Evolutionary conservation across 257 asterid genomes (phyloP).

Genomic region (Mentha longifolia): DNA sequence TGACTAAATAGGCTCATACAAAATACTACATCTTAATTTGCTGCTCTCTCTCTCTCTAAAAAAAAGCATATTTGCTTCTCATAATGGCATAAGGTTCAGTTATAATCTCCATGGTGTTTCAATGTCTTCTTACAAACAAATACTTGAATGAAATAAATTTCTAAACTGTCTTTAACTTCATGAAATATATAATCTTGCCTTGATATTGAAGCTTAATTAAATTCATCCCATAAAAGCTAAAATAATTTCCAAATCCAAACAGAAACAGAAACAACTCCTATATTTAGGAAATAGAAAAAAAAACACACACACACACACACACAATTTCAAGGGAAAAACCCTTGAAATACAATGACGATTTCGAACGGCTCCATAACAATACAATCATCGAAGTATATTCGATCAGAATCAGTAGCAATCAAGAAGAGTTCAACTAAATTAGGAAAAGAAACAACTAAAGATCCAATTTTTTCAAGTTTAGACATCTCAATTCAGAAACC

Average conservation of each 20-base stretch:
- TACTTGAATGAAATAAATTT: not conserved
- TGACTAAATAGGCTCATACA: not conserved
- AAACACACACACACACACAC: too few species aligned
- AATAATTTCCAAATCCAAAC: too few species aligned
- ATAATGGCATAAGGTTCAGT: not conserved
- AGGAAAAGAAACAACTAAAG: conserved; percentile 25
- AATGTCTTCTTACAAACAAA: not conserved
- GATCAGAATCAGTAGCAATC: not conserved
- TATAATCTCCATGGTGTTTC: not conserved
- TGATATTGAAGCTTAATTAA: too few species aligned
- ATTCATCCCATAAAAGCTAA: too few species aligned
- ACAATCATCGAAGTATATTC: conserved; percentile 1
- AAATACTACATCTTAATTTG: not conserved
- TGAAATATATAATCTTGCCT: too few species aligned
- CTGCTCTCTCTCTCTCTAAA: not conserved
- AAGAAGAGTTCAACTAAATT: not conserved
- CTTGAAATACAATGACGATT: not conserved
- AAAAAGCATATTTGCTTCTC: not conserved
- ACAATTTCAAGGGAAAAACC: not conserved
- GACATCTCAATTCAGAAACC: conserved; percentile 24
- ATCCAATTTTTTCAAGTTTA: not conserved
- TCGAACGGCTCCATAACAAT: conserved; percentile 6
- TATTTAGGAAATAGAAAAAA: not conserved
- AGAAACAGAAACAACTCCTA: too few species aligned
- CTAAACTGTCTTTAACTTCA: too few species aligned